phyloP scores from a whole-genome alignment of 192 early-diverging fungal species.

The Coemansia sp. region DNA sequence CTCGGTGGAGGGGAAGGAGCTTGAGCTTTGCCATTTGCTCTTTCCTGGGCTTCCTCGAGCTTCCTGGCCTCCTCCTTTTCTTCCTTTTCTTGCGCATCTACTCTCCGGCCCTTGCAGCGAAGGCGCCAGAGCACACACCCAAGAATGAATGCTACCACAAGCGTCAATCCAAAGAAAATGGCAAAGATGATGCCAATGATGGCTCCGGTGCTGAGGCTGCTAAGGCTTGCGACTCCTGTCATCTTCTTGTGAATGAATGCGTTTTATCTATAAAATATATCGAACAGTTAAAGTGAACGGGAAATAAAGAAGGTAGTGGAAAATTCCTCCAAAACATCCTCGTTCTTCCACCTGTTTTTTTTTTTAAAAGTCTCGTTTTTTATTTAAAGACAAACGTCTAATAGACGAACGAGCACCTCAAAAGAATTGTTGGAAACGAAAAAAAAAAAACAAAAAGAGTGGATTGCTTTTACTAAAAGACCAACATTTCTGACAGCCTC shows the following conservation, averaged over 20 bases:
- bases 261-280: neutral
- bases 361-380: neutral
- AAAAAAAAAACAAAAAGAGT: neutral
- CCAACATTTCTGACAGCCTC: neutral
- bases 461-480: neutral
- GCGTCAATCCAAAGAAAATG: constrained; percentile 1
- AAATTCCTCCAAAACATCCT: too few species aligned
- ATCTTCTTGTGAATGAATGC: neutral
- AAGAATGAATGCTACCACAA: neutral
- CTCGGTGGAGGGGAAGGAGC: neutral
- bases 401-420: too few species aligned
- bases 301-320: neutral
- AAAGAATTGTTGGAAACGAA: too few species aligned
- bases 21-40: neutral
- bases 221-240: neutral
- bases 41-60: constrained; percentile 2
- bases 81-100: neutral
- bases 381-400: neutral
- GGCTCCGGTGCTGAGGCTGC: constrained; percentile 4
- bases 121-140: constrained; percentile 3
- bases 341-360: neutral
- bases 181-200: constrained; percentile 8
- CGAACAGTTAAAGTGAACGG: neutral
- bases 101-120: neutral
- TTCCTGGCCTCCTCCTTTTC: neutral